A percentile compares a stretch with the other conserved stretches of the same genome.
Conservation (phyloP, 164 flowering plant species). For the Aristolochia fimbriata region DNA sequence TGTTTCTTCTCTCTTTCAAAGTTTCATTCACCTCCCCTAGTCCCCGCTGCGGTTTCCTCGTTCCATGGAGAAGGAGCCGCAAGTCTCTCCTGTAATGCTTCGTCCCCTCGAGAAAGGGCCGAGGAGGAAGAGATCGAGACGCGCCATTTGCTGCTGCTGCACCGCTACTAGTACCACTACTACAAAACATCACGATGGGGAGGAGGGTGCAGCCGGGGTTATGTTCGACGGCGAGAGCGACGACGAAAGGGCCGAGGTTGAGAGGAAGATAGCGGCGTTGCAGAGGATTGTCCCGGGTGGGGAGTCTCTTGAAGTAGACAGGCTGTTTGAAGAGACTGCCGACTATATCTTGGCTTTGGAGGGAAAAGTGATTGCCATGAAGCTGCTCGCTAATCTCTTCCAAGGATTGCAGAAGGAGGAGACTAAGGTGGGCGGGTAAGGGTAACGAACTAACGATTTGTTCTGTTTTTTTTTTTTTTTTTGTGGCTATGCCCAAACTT, state of each 20-base stretch:
- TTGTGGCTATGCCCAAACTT: neutral
- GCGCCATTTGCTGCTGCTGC: neutral
- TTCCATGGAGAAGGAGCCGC: too few species aligned
- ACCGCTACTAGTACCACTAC: too few species aligned
- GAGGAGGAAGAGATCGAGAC: neutral
- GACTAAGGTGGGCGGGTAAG: constrained; percentile 9
- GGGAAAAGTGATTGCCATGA: constrained; percentile 37
- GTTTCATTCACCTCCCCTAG: neutral
- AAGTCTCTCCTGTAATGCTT: too few species aligned
- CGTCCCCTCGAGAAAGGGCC: too few species aligned
- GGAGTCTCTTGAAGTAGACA: constrained; percentile 31
- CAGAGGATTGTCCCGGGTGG: constrained; percentile 57
- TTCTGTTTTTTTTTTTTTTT: neutral
- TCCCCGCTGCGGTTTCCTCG: neutral
- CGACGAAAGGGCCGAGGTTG: constrained; percentile 34
- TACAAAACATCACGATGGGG: too few species aligned
- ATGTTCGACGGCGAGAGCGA: constrained; percentile 6
- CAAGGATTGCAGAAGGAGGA: constrained; percentile 16
- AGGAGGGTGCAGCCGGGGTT: neutral
- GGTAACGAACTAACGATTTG: too few species aligned
- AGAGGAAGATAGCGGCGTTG: constrained; percentile 37
- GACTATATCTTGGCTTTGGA: constrained; percentile 45
- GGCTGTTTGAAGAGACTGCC: constrained; percentile 49
- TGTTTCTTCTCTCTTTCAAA: too few species aligned
- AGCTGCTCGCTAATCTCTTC: constrained; percentile 27